Conservation (phyloP, 2,329 filamentous ascomycete species). For the Penicillium olsonii region DNA sequence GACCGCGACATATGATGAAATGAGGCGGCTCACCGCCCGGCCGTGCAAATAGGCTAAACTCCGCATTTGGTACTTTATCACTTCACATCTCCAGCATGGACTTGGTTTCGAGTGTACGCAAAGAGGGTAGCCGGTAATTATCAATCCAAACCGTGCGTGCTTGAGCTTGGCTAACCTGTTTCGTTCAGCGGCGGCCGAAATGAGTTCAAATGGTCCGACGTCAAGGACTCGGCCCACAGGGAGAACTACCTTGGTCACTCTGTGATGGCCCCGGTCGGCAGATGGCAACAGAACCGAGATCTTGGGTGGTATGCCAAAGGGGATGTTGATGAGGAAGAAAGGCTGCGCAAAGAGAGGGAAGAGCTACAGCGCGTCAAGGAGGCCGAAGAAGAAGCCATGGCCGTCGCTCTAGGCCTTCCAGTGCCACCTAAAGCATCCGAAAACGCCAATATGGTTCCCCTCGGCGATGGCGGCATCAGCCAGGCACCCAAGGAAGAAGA, state of each 20-base stretch:
- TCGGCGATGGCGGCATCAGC: constrained; percentile 57
- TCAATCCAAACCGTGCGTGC: too few relatives aligned
- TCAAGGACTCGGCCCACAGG: constrained; percentile 81
- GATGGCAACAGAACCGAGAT: constrained; percentile 82
- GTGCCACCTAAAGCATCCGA: constrained; percentile 61
- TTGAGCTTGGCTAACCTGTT: constrained; percentile 14
- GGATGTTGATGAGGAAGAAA: constrained; percentile 52
- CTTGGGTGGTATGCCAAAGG: constrained; percentile 66
- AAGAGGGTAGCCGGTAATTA: constrained; percentile 72
- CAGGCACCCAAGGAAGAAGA: constrained; percentile 22
- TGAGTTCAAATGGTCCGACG: constrained; percentile 96
- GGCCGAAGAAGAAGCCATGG: constrained; percentile 88
- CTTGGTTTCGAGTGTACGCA: constrained; percentile 87
- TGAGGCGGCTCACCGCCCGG: constrained; percentile 8
- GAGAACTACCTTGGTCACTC: constrained; percentile 91
- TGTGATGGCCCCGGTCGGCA: constrained; percentile 85
- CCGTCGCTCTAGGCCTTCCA: constrained; percentile 77
- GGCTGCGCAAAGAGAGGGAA: constrained; percentile 60
- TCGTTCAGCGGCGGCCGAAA: constrained; percentile 70
- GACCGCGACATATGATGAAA: constrained; percentile 18
- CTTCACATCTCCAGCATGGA: constrained; percentile 65
- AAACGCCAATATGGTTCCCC: constrained; percentile 64
- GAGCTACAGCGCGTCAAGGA: constrained; percentile 84
- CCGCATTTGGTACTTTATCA: neutral
- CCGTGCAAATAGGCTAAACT: neutral